phyloP scores from a whole-genome alignment of 2,329 filamentous ascomycete species.

The Verruconis gallopava region DNA sequence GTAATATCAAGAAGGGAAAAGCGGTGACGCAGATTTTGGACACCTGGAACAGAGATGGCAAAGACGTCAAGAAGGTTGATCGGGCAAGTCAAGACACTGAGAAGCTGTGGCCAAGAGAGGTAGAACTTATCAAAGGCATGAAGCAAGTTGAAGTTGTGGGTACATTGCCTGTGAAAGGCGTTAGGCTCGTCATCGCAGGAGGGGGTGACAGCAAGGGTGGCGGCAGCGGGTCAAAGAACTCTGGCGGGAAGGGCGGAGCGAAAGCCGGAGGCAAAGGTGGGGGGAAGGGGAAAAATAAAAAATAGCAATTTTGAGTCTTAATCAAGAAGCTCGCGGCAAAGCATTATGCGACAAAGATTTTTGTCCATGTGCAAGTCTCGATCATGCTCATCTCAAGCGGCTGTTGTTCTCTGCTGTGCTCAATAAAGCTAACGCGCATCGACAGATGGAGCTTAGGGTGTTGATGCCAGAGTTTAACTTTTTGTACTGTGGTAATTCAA shows the following conservation, averaged over 20 bases:
- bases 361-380: too few species aligned
- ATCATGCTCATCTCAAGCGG: too few species aligned
- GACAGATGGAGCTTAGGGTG: too few species aligned
- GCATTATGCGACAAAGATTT: too few species aligned
- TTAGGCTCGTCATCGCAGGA: constrained; percentile 63
- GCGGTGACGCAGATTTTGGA: constrained; percentile 82
- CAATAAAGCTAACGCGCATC: too few species aligned
- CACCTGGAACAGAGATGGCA: constrained; percentile 58
- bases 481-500: too few species aligned
- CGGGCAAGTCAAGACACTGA: constrained; percentile 44
- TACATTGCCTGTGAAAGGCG: constrained; percentile 64
- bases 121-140: constrained; percentile 69
- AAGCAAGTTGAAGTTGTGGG: constrained; percentile 76
- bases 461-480: too few species aligned
- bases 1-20: constrained; percentile 83
- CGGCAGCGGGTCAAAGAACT: constrained; percentile 24
- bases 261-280: constrained; percentile 4
- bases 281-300: constrained; percentile 6
- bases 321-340: too few species aligned
- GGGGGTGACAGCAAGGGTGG: constrained; percentile 13
- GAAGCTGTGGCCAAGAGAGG: constrained; percentile 71
- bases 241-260: constrained; percentile 14
- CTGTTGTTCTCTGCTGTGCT: too few species aligned
- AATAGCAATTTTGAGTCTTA: neutral
- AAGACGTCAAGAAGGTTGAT: constrained; percentile 31